Evolutionary conservation across 2,329 filamentous ascomycete genomes (phyloP).

Genomic region (Orbilia oligospora): DNA sequence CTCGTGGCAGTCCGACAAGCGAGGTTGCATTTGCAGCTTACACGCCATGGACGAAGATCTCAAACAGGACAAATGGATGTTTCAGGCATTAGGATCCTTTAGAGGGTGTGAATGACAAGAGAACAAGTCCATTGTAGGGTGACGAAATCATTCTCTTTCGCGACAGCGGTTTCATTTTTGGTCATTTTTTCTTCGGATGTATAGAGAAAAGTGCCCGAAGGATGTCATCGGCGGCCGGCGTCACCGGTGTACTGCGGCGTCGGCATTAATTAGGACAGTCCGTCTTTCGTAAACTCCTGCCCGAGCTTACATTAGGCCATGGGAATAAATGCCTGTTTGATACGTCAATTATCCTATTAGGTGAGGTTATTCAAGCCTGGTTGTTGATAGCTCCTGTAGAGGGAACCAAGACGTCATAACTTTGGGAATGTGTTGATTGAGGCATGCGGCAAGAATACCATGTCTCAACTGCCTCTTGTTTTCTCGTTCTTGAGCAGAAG

Average conservation of each 20-base stretch:
- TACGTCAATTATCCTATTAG: conserved; percentile 26
- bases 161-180: not conserved
- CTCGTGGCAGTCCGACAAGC: conserved; percentile 44
- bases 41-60: conserved; percentile 25
- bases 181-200: not conserved
- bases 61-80: conserved; percentile 33
- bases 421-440: conserved; percentile 58
- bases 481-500: conserved; percentile 26
- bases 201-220: conserved; percentile 7
- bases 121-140: conserved; percentile 4
- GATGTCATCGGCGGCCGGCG: conserved; percentile 5
- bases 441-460: conserved; percentile 29
- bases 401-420: conserved; percentile 31
- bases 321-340: not conserved
- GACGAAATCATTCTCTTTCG: not conserved
- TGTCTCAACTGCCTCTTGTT: conserved; percentile 23
- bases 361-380: not conserved
- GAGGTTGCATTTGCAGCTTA: conserved; percentile 52
- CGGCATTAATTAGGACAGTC: conserved; percentile 47
- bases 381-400: not conserved
- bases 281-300: conserved; percentile 24
- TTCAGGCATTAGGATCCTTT: conserved; percentile 27
- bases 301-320: not conserved
- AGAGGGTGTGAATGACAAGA: conserved; percentile 7
- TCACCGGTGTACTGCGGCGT: conserved; percentile 3